phyloP scores from a whole-genome alignment of 2,329 filamentous ascomycete species.

The Fusarium proliferatum region DNA sequence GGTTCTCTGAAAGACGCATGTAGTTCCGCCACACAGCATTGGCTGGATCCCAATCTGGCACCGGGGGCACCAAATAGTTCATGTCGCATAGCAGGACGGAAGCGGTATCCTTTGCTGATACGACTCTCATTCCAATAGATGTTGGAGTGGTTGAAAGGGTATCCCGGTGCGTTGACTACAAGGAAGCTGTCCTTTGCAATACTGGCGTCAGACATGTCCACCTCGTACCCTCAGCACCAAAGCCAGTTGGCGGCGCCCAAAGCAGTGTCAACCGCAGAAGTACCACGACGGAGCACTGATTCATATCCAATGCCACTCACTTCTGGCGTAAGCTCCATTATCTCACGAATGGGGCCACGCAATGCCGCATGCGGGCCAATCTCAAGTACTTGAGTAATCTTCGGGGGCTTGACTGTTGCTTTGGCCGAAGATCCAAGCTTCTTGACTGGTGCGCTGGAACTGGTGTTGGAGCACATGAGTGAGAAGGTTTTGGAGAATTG shows the following conservation, averaged over 20 bases:
- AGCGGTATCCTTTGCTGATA: constrained; percentile 38
- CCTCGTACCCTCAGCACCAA: constrained; percentile 15
- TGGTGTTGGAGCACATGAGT: neutral
- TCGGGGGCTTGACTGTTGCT: neutral
- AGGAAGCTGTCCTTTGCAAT: constrained; percentile 25
- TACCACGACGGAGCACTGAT: constrained; percentile 32
- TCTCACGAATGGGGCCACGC: constrained; percentile 41
- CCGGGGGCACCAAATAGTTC: constrained; percentile 47
- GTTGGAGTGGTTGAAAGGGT: constrained; percentile 44
- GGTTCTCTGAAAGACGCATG: constrained; percentile 51
- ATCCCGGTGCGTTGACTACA: constrained; percentile 54
- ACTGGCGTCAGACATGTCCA: constrained; percentile 18
- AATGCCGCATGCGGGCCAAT: constrained; percentile 46
- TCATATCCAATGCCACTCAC: constrained; percentile 6
- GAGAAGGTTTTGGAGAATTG: constrained; percentile 52
- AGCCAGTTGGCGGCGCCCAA: constrained; percentile 30
- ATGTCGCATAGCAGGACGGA: constrained; percentile 37
- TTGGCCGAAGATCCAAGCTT: neutral
- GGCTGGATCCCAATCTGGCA: constrained; percentile 43
- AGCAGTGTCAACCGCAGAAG: constrained; percentile 9
- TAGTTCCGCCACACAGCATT: constrained; percentile 56
- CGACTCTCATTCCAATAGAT: constrained; percentile 52
- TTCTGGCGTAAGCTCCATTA: constrained; percentile 13
- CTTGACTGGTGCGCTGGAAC: neutral
- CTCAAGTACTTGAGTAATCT: constrained; percentile 32